Evolutionary conservation across 1,139 yeast genomes (phyloP), one percentile per base, ranked within the genome.

Genomic region (Suhomyces panamericanus): DNA sequence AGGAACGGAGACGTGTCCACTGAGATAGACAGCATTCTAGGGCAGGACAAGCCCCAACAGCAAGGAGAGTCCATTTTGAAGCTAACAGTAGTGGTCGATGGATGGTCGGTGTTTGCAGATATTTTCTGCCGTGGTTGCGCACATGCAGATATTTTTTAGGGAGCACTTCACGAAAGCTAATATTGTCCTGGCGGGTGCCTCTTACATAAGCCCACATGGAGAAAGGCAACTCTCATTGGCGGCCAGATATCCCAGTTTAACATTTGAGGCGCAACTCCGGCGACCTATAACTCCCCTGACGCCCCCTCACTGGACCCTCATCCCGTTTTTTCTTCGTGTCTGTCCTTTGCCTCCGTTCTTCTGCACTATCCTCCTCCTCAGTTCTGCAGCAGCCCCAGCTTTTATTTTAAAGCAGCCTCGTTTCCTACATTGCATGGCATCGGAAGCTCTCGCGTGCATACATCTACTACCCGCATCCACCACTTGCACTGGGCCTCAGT

Each of bases 121-220:
- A 26, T 26, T 26, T 26, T 26, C 6, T 12, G 5, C 6, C 5
- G 12, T 4, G 12, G 29, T 12, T 11, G 15, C 33, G 42, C 34
- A 38, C 14, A 22, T 11, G 17, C 15, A 29, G 16, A 16, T 40
- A 34, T 39, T 33, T 33, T 39, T 39, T 40, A 16, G 9, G 22
- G 12, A 28, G 11, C 27, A 15, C 32, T 33, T 40, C 43, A 40
- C 43, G 43, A 40, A 40, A 34, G 31, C 32, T 40, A 40, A 34
- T 20, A 20, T 33, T 33, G 14, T 34, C 29, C 35, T 28, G 31
- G 29, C 28, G 15, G 13, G n/a, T 22, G 36, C 28, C n/a, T 20
- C 16, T 40, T 39, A 39, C 38, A 30, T 39, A 39, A 39, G 38
- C 42, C 20, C 32, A 39, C 42, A 39, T 34, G 29, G 33, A 22